Evolutionary conservation across 352 stramenopile genomes (phyloP).

Genomic region (Phytopythium chamaehyphon): DNA sequence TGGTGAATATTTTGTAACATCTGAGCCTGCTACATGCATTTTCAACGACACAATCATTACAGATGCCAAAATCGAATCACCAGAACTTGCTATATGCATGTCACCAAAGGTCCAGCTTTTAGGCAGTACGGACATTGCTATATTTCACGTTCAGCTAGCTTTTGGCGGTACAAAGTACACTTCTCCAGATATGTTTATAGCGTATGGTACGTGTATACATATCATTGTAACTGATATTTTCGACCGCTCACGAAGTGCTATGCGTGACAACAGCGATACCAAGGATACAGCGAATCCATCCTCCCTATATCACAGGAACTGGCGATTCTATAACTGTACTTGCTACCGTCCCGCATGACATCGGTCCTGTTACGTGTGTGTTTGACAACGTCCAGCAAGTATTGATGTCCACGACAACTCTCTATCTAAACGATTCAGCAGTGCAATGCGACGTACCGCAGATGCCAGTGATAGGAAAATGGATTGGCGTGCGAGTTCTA

Average conservation of each 20-base stretch:
- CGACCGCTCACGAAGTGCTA: not conserved
- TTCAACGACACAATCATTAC: slow-evolving; percentile 36
- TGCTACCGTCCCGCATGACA: too few species aligned
- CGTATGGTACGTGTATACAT: slow-evolving; percentile 16
- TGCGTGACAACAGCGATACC: slow-evolving; percentile 18
- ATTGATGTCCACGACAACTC: slow-evolving; percentile 2
- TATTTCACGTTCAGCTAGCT: slow-evolving; percentile 19
- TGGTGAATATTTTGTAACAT: slow-evolving; percentile 30
- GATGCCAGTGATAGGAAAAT: slow-evolving; percentile 15
- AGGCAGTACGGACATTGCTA: not conserved
- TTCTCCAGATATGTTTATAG: slow-evolving; percentile 14
- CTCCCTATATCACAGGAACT: slow-evolving; percentile 21
- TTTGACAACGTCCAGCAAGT: slow-evolving; percentile 16
- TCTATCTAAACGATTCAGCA: slow-evolving; percentile 20
- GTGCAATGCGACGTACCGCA: slow-evolving; percentile 23
- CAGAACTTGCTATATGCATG: slow-evolving; percentile 20
- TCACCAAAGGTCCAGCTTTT: slow-evolving; percentile 16
- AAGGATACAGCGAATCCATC: slow-evolving; percentile 8
- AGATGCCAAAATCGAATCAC: slow-evolving; percentile 16
- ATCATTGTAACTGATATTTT: not conserved
- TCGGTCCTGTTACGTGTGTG: slow-evolving; percentile 26
- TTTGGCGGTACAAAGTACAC: slow-evolving; percentile 21
- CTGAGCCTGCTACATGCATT: slow-evolving; percentile 23
- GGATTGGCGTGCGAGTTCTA: slow-evolving; percentile 26
- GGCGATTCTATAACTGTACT: slow-evolving; percentile 6